These are phyloP conservation scores for Lolium multiflorum DNA, from an alignment of 176 grass and related monocot species.

Conservation along the genomic window DNA sequence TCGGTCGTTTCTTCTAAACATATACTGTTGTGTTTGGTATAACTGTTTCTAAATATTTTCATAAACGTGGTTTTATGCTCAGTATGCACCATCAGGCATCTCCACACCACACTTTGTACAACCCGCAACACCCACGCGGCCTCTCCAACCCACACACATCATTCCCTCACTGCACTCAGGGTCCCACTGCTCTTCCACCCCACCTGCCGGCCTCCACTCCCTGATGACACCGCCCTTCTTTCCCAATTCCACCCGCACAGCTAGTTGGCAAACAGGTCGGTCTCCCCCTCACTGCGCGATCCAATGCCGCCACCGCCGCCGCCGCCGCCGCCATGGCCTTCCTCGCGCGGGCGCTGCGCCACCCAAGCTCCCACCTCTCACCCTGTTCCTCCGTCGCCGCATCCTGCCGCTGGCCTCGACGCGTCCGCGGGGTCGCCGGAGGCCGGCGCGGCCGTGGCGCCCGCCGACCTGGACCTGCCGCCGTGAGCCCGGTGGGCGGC, in stretches of 20 bases:
- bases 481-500: conserved; percentile 73
- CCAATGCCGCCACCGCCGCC: conserved; percentile 35
- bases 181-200: accelerated
- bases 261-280: conserved; percentile 24
- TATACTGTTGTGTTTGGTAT: too few relatives aligned
- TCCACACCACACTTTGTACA: background rate
- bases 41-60: too few relatives aligned
- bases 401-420: conserved; percentile 65
- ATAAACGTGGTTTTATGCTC: too few relatives aligned
- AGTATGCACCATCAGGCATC: too few relatives aligned
- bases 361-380: conserved; percentile 53
- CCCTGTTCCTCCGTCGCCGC: conserved; percentile 32
- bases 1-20: too few relatives aligned
- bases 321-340: conserved; percentile 80
- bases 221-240: background rate
- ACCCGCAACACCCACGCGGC: background rate
- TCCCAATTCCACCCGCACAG: conserved; percentile 2
- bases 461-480: conserved; percentile 54
- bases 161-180: accelerated
- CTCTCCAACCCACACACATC: background rate
- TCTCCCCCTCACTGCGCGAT: conserved; percentile 37
- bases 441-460: conserved; percentile 51
- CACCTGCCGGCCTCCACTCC: background rate
- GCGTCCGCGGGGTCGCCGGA: conserved; percentile 60
- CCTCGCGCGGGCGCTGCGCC: conserved; percentile 73